These are phyloP conservation scores for Stagonosporopsis tanaceti DNA, from an alignment of 2,329 filamentous ascomycete species.

Conservation along the genomic window DNA sequence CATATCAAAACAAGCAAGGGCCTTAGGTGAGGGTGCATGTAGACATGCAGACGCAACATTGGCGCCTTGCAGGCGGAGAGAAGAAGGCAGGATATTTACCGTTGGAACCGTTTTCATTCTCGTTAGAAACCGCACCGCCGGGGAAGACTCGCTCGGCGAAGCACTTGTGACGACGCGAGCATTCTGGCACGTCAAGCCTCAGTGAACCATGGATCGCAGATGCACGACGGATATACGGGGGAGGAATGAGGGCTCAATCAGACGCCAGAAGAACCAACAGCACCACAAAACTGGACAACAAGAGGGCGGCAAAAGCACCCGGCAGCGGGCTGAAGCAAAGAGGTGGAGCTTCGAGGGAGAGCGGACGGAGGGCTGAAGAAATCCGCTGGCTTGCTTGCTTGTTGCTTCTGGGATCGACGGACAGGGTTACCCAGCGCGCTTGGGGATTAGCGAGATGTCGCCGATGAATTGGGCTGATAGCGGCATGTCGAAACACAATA, in stretches of 20 bases:
- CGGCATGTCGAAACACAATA: constrained; percentile 45
- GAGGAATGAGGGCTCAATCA: constrained; percentile 33
- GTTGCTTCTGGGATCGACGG: constrained; percentile 43
- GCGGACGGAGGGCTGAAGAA: constrained; percentile 43
- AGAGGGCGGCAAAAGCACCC: constrained; percentile 34
- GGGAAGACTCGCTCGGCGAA: constrained; percentile 49
- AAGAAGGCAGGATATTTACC: constrained; percentile 46
- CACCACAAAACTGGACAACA: constrained; percentile 34
- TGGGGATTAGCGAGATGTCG: constrained; percentile 43
- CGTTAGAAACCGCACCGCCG: constrained; percentile 47
- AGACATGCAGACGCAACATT: constrained; percentile 17
- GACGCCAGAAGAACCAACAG: constrained; percentile 25
- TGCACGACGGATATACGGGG: constrained; percentile 31
- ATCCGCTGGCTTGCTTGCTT: constrained; percentile 37
- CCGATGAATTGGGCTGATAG: constrained; percentile 45
- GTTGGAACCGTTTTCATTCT: constrained; percentile 58
- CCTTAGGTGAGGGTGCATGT: constrained; percentile 18
- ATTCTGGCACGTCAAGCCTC: constrained; percentile 51
- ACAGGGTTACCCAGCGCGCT: constrained; percentile 41
- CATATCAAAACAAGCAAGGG: constrained; percentile 45
- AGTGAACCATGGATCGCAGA: constrained; percentile 32
- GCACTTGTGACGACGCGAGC: constrained; percentile 49
- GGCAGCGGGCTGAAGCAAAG: constrained; percentile 37
- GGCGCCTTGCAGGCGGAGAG: constrained; percentile 21
- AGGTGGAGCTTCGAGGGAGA: constrained; percentile 41